Base-by-base conservation (phyloP, 345 rosid species). In the Diplotaxis tenuifolia region DNA sequence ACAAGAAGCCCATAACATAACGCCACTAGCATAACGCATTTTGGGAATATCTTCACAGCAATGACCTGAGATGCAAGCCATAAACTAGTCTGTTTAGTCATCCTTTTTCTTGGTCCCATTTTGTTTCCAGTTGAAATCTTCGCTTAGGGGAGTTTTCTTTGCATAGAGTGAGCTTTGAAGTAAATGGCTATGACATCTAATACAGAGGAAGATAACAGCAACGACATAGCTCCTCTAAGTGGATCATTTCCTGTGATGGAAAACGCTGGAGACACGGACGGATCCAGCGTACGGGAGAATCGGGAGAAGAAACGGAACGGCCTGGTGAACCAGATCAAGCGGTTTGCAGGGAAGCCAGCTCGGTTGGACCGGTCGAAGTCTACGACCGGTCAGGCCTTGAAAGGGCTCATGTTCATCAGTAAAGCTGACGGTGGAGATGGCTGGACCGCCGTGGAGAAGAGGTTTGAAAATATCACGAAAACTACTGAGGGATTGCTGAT, bases 351-450 rank as follows among this genome's bases (percentile, higher is more conserved):
- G 0, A 82, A 71, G 28, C 73, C 71, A 52, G 63, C 81, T 32
- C 79, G 76, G 9, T 84, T 86, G 5, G 86, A 83, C 53, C 66
- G 87, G 74, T 70, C 81, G 0, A 89, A 83, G 80, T 74, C 96
- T 19, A 85, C 88, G 28, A 47, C 53, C 53, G 53, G 53, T 16
- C 53, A 47, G 53, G 89, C 90, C 72, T 61, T 87, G 64, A 84
- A 81, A 47, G 96, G 96, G 5, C 90, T 89, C 7, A 86, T 80
- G 84, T 86, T 86, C 70, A 83, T 87, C n/a, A 83, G 82, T 75
- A 75, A 82, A 8, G 83, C 84, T 9, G 96, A 85, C 8, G 86
- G 84, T 9, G 90, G 79, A 3, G 3, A 23, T 34, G 87, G 85
- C 2, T 89, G 95, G 95, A 57, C 75, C 15, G 83, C 79, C 0